Evolutionary conservation across 2,329 filamentous ascomycete species (phyloP).

Genomic region (Phyllosticta paracitricarpa): DNA sequence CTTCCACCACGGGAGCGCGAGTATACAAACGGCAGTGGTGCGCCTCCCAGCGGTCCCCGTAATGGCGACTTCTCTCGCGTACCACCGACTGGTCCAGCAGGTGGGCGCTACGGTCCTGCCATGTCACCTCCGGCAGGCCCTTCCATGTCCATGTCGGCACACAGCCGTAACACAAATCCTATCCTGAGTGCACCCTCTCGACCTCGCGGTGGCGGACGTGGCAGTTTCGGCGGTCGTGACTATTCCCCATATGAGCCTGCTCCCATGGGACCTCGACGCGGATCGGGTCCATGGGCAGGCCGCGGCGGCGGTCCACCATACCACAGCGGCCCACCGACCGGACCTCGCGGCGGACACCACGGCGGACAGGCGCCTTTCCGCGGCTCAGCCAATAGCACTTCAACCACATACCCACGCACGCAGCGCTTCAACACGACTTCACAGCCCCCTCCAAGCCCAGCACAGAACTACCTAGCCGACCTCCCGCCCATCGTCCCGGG

Average conservation of each 20-base stretch:
- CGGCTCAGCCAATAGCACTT: conserved; percentile 32
- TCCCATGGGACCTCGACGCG: conserved; percentile 25
- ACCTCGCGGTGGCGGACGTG: conserved; percentile 30
- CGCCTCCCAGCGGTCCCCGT: conserved; percentile 29
- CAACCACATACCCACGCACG: conserved; percentile 37
- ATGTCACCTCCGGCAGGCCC: conserved; percentile 32
- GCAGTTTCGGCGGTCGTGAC: conserved; percentile 26
- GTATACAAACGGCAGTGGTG: conserved; percentile 18
- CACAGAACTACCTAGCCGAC: conserved; percentile 28
- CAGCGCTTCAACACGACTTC: conserved; percentile 30
- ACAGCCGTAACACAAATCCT: conserved; percentile 23
- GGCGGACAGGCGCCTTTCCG: conserved; percentile 28
- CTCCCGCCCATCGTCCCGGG: conserved; percentile 36
- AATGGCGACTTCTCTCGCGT: conserved; percentile 28
- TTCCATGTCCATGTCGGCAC: conserved; percentile 22
- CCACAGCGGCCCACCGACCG: conserved; percentile 23
- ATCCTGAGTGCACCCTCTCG: conserved; percentile 31
- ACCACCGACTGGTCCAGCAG: conserved; percentile 30
- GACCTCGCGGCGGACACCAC: conserved; percentile 17
- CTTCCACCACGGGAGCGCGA: conserved; percentile 23
- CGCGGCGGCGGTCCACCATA: conserved; percentile 18
- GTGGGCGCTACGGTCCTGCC: conserved; percentile 26
- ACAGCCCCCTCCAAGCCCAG: conserved; percentile 11
- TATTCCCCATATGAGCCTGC: conserved; percentile 21
- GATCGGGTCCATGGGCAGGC: conserved; percentile 22